These are phyloP conservation scores for Kandelia obovata DNA, from an alignment of 345 rosid genomes.

Conservation along the genomic window DNA sequence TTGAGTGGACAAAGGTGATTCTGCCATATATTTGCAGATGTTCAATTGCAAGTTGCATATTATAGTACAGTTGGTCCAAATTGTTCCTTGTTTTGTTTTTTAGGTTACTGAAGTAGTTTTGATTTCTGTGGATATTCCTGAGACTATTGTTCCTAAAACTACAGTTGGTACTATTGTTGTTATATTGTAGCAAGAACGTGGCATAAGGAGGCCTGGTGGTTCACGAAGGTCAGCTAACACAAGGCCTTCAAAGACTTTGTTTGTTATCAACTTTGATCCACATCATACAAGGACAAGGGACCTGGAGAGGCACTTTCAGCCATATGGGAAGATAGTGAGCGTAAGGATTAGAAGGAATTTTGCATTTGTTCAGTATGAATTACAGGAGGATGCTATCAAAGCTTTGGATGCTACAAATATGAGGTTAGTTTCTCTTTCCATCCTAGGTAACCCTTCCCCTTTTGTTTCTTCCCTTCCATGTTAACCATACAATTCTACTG, in stretches of 20 bases:
- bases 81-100: no score
- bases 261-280: constrained; percentile 93
- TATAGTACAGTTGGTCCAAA: no score
- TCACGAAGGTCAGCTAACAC: constrained; percentile 57
- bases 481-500: no score
- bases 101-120: no score
- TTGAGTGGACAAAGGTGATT: constrained; percentile 94
- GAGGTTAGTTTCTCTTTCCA: constrained; percentile 41
- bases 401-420: constrained; percentile 78
- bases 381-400: constrained; percentile 80
- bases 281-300: constrained; percentile 76
- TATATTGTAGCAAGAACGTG: constrained; percentile 72
- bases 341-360: constrained; percentile 94
- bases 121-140: no score
- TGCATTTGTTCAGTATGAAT: constrained; percentile 89
- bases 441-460: background rate
- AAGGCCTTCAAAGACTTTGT: constrained; percentile 88
- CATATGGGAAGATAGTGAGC: constrained; percentile 82
- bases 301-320: constrained; percentile 89
- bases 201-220: constrained; percentile 48
- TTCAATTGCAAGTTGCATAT: background rate
- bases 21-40: background rate
- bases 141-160: background rate
- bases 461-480: background rate
- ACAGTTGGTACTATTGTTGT: background rate